Evolutionary conservation across 768 basidiomycete species (phyloP).

Genomic region (Sarcodon sp.): DNA sequence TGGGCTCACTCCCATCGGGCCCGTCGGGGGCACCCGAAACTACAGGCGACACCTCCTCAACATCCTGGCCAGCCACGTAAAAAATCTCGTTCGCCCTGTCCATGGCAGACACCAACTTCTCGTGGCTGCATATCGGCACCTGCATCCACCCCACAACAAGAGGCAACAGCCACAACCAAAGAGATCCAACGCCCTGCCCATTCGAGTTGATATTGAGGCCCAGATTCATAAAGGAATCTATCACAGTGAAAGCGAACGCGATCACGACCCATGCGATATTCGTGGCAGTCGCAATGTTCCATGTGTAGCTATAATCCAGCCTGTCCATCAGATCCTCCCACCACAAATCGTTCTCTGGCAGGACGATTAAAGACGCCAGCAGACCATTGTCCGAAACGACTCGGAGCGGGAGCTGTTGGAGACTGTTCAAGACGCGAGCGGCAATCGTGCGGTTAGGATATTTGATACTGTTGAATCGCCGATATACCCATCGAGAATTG

Average conservation of each 20-base stretch:
- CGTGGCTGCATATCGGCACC: slow-evolving; percentile 17
- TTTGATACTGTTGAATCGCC: slow-evolving; percentile 14
- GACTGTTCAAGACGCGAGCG: slow-evolving; percentile 20
- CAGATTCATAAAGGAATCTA: slow-evolving; percentile 10
- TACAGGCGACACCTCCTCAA: not conserved
- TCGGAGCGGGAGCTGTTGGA: slow-evolving; percentile 29
- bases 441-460: slow-evolving; percentile 21
- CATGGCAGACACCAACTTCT: slow-evolving; percentile 17
- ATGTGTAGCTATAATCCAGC: slow-evolving; percentile 24
- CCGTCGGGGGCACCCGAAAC: not conserved
- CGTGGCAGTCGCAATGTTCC: slow-evolving; percentile 25
- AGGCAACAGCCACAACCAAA: slow-evolving; percentile 32
- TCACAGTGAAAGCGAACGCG: slow-evolving; percentile 26
- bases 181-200: slow-evolving; percentile 24
- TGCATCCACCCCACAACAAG: slow-evolving; percentile 26
- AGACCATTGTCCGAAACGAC: slow-evolving; percentile 11
- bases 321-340: slow-evolving; percentile 21
- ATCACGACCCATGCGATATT: slow-evolving; percentile 31
- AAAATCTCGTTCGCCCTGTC: slow-evolving; percentile 15
- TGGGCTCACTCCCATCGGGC: not conserved
- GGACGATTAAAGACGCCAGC: slow-evolving; percentile 27
- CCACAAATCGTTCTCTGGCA: slow-evolving; percentile 28
- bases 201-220: slow-evolving; percentile 14
- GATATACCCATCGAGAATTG: slow-evolving; percentile 28
- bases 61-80: slow-evolving; percentile 11